Evolutionary conservation across 1,284 basidiomycete genomes (phyloP).

Genomic region (Phlebopus sp.): DNA sequence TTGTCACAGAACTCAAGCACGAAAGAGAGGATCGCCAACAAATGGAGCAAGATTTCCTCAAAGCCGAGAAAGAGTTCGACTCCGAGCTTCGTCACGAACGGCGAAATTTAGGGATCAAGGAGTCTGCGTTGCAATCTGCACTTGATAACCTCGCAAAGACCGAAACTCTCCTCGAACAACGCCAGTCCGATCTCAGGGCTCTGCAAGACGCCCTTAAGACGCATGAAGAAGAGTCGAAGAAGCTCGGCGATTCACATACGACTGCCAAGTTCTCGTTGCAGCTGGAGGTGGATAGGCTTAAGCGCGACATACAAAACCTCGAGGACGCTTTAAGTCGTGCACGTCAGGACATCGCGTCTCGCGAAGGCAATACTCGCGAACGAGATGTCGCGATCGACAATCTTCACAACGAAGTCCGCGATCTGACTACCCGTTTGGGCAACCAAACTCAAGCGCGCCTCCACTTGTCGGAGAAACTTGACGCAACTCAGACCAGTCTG

Average conservation of each 20-base stretch:
- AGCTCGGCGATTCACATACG: conserved; percentile 65
- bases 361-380: conserved; percentile 36
- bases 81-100: conserved; percentile 54
- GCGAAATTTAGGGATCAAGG: conserved; percentile 64
- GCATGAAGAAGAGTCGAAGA: conserved; percentile 60
- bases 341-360: conserved; percentile 65
- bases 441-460: conserved; percentile 82
- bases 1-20: conserved; percentile 61
- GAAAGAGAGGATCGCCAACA: conserved; percentile 59
- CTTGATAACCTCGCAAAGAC: conserved; percentile 59
- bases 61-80: conserved; percentile 58
- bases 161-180: conserved; percentile 60
- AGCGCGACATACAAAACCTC: conserved; percentile 74
- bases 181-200: conserved; percentile 69
- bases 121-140: conserved; percentile 59
- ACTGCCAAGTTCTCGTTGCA: conserved; percentile 82
- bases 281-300: conserved; percentile 83
- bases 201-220: conserved; percentile 73
- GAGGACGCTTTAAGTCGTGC: conserved; percentile 77
- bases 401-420: conserved; percentile 75
- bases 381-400: conserved; percentile 43
- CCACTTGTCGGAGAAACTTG: conserved; percentile 86
- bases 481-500: conserved; percentile 57
- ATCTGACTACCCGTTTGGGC: conserved; percentile 73
- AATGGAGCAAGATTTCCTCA: conserved; percentile 51